phyloP scores from a whole-genome alignment of 2,329 filamentous ascomycete genomes.

The Phyllosticta ampelicida region DNA sequence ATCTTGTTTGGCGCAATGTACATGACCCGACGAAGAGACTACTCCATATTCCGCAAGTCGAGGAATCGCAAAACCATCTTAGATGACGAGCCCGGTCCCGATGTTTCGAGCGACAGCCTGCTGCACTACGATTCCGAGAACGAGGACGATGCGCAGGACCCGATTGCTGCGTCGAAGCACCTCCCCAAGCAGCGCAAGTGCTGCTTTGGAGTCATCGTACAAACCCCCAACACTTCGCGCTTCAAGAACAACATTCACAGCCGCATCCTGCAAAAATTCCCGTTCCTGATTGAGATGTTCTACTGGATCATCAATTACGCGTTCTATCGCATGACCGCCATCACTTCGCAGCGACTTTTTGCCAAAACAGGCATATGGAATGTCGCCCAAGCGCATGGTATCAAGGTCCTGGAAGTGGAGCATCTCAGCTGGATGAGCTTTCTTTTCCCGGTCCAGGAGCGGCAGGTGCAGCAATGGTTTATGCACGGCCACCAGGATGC shows the following conservation, averaged over 20 bases:
- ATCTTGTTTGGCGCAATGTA: slow-evolving; percentile 41
- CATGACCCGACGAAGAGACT: slow-evolving; percentile 37
- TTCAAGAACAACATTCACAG: slow-evolving; percentile 51
- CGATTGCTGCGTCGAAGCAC: slow-evolving; percentile 26
- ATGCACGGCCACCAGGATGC: slow-evolving; percentile 42
- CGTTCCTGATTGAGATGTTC: slow-evolving; percentile 63
- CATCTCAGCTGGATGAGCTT: slow-evolving; percentile 40
- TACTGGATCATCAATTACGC: slow-evolving; percentile 59
- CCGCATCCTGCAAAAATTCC: slow-evolving; percentile 54
- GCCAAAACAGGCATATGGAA: slow-evolving; percentile 45
- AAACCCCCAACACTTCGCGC: slow-evolving; percentile 49
- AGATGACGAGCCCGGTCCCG: slow-evolving; percentile 22
- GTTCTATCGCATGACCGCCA: slow-evolving; percentile 51
- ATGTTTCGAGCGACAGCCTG: slow-evolving; percentile 30
- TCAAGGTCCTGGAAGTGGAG: slow-evolving; percentile 46
- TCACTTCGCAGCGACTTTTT: slow-evolving; percentile 41
- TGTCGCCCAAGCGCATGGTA: slow-evolving; percentile 44
- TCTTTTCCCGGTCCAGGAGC: slow-evolving; percentile 43
- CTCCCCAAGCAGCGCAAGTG: slow-evolving; percentile 41
- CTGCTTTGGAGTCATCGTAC: slow-evolving; percentile 41
- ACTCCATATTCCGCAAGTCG: slow-evolving; percentile 27
- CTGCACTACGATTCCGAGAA: slow-evolving; percentile 26
- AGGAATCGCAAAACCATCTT: slow-evolving; percentile 20
- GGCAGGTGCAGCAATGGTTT: slow-evolving; percentile 47
- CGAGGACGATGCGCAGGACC: slow-evolving; percentile 26